Evolutionary conservation across 768 basidiomycete genomes (phyloP).

Genomic region (Rossbeevera mucosa): DNA sequence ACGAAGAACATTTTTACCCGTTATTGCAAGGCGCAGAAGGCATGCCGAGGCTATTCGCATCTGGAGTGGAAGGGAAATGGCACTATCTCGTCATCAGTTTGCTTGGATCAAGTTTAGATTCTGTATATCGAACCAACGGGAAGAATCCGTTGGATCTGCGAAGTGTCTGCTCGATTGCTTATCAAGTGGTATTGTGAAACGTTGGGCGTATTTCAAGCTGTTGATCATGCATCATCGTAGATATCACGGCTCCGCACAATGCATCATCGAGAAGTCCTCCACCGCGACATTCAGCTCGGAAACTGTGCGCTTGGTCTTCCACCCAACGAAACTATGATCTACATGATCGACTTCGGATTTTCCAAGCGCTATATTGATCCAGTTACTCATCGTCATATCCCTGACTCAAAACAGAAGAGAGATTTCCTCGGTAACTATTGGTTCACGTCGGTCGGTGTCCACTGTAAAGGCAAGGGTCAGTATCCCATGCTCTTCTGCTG

Average conservation of each 20-base stretch:
- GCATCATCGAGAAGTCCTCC: slow-evolving; percentile 69
- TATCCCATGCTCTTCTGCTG: slow-evolving; percentile 10
- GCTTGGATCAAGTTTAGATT: slow-evolving; percentile 66
- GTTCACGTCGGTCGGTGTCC: slow-evolving; percentile 76
- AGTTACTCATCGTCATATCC: slow-evolving; percentile 61
- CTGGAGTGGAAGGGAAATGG: slow-evolving; percentile 55
- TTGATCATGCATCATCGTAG: slow-evolving; percentile 34
- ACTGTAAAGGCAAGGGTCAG: slow-evolving; percentile 71
- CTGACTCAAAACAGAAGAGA: slow-evolving; percentile 59
- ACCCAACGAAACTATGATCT: slow-evolving; percentile 56
- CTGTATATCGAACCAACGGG: slow-evolving; percentile 50
- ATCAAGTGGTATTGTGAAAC: slow-evolving; percentile 58
- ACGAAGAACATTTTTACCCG: slow-evolving; percentile 67
- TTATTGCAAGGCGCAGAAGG: slow-evolving; percentile 65
- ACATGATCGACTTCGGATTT: slow-evolving; percentile 87
- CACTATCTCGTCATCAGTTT: slow-evolving; percentile 75
- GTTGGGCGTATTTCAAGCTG: not conserved
- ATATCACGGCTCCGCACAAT: slow-evolving; percentile 70
- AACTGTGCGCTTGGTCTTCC: slow-evolving; percentile 65
- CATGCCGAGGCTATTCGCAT: slow-evolving; percentile 68
- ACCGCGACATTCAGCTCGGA: slow-evolving; percentile 76
- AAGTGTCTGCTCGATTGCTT: slow-evolving; percentile 68
- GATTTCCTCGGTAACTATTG: slow-evolving; percentile 84
- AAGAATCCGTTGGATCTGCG: slow-evolving; percentile 62
- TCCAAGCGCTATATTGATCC: slow-evolving; percentile 74